These are phyloP conservation scores for Bruguiera parviflora DNA, from an alignment of 345 rosid species.

Conservation along the genomic window DNA sequence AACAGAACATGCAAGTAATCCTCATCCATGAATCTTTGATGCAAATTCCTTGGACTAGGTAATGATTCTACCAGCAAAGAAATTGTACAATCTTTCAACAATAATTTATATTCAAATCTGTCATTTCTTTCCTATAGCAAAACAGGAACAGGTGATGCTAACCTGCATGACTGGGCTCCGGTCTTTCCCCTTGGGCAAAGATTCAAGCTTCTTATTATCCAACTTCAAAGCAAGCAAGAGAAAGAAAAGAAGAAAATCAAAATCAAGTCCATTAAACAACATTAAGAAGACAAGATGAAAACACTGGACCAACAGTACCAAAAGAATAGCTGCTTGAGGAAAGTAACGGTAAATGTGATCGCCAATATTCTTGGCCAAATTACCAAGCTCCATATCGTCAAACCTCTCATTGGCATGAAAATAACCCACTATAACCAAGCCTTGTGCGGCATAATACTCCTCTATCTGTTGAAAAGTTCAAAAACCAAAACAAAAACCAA, in stretches of 20 bases:
- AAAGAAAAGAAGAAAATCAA: background rate
- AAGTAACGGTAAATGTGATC: conserved; percentile 89
- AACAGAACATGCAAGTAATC: too few species aligned
- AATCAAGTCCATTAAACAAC: too few species aligned
- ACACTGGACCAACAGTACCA: conserved; percentile 36
- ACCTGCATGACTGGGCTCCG: conserved; percentile 83
- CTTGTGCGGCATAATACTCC: conserved; percentile 66
- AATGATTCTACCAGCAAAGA: background rate
- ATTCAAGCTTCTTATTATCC: conserved; percentile 81
- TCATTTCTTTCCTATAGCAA: background rate
- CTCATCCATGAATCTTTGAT: too few species aligned
- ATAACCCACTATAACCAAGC: conserved; percentile 77
- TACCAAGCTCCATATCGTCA: conserved; percentile 66
- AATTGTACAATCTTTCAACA: background rate
- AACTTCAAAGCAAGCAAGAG: conserved; percentile 42
- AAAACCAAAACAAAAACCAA: conserved; percentile 12
- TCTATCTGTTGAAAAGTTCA: conserved; percentile 50
- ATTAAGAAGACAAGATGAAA: background rate
- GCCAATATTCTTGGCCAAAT: conserved; percentile 80
- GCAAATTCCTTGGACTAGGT: too few species aligned
- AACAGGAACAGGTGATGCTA: conserved; percentile 12
- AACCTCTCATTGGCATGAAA: conserved; percentile 93
- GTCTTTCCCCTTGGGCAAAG: conserved; percentile 61
- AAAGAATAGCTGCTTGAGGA: conserved; percentile 66
- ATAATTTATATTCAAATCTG: background rate